Evolutionary conservation across 192 early-diverging fungal genomes (phyloP).

Genomic region (Coemansia sp.): DNA sequence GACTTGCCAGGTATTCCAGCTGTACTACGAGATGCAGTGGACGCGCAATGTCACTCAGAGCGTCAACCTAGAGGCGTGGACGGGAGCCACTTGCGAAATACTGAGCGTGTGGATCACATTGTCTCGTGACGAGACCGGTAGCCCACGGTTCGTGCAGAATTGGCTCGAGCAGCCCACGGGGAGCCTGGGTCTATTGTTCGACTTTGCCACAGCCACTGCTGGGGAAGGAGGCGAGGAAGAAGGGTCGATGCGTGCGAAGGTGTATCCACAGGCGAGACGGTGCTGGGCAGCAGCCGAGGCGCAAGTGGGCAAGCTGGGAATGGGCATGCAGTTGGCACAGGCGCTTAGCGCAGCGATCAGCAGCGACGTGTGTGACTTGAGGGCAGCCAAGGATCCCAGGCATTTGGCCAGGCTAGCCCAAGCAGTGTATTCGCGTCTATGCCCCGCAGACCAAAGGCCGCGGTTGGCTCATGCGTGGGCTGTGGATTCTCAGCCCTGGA

Average conservation of each 20-base stretch:
- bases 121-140: conserved; percentile 20
- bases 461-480: conserved; percentile 33
- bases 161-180: conserved; percentile 20
- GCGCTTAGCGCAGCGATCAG: conserved; percentile 34
- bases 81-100: conserved; percentile 26
- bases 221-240: background rate
- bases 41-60: background rate
- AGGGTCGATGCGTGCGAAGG: background rate
- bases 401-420: conserved; percentile 40
- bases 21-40: conserved; percentile 24
- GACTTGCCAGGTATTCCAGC: conserved; percentile 34
- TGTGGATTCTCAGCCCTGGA: conserved; percentile 19
- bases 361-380: conserved; percentile 17
- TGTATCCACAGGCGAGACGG: conserved; percentile 25
- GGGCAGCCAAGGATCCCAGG: conserved; percentile 19
- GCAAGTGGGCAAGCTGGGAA: conserved; percentile 17
- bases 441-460: conserved; percentile 21
- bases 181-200: conserved; percentile 38
- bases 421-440: conserved; percentile 29
- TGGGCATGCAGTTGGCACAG: conserved; percentile 30
- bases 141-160: conserved; percentile 39
- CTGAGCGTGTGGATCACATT: conserved; percentile 35
- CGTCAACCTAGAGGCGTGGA: background rate
- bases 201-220: conserved; percentile 16
- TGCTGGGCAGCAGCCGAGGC: conserved; percentile 39